phyloP scores from a whole-genome alignment of 2,329 filamentous ascomycete species.

The Diaporthe capsici region DNA sequence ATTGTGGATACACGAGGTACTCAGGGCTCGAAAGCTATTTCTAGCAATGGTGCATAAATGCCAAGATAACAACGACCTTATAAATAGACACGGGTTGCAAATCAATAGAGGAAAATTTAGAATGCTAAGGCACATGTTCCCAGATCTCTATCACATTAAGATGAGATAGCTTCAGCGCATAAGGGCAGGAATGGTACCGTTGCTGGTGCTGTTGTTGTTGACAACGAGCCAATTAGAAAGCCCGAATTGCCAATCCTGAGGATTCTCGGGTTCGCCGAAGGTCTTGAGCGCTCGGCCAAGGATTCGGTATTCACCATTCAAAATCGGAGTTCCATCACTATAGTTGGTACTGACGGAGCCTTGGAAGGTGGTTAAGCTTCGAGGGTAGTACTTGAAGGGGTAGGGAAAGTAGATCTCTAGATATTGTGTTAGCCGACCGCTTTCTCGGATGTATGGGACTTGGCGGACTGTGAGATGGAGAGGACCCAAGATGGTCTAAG shows the following conservation, averaged over 20 bases:
- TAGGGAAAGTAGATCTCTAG: not conserved
- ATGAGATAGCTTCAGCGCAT: not conserved
- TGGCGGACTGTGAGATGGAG: not conserved
- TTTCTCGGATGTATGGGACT: not conserved
- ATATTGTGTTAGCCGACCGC: not conserved
- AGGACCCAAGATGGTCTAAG: not conserved
- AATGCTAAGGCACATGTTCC: not conserved
- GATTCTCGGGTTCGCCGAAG: not conserved
- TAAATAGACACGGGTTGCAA: not conserved
- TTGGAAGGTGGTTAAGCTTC: not conserved
- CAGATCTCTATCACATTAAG: not conserved
- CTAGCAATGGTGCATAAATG: not conserved
- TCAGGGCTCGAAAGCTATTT: not conserved
- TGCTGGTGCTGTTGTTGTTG: not conserved
- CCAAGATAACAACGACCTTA: not conserved
- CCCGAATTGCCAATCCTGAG: conserved; percentile 8
- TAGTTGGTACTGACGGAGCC: not conserved
- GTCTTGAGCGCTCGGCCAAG: conserved; percentile 15
- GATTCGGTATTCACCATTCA: conserved; percentile 9
- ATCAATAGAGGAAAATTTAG: not conserved
- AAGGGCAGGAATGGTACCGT: not conserved
- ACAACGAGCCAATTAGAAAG: conserved; percentile 1
- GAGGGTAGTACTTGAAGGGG: not conserved
- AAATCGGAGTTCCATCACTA: not conserved
- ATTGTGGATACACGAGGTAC: not conserved